Evolutionary conservation across 768 basidiomycete species (phyloP), one percentile per base, ranked within the genome.

Genomic region (Leccinum longicurvipes): DNA sequence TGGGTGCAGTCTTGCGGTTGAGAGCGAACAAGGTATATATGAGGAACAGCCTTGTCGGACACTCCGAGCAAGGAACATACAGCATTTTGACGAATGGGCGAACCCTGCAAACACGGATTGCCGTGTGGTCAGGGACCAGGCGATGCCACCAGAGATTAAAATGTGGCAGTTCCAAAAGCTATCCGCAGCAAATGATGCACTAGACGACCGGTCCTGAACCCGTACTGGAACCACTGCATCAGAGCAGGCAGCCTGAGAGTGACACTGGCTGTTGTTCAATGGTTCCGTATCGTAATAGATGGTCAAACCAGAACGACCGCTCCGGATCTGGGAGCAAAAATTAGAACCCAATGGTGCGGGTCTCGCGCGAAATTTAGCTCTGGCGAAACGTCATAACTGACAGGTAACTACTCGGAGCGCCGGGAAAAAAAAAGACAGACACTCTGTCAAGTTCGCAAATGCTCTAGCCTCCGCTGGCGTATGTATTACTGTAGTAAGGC

Each of bases 21-120:
- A 19, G 23, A 27, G 25, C 29, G 19, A 41, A 41, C 39, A 47
- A 46, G 42, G 57, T 68, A 67, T 67, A 67, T 61, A 67, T 51
- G 55, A 58, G 36, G 57, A 44, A 63, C 55, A 58, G 56, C 56
- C 57, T 48, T 17, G n/a, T n/a, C n/a, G 56, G 28, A 21, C 21
- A 50, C 6, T 49, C 31, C 42, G 15, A 44, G 36, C 28, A 45
- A 39, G 34, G 14, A 36, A 17, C 31, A 42, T 32, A 47, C 45
- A 44, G 24, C 50, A 48, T 55, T 34, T 45, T 58, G 61, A 48
- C 53, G 50, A 23, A 25, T 50, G 51, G 47, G 51, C 47, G 23
- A 39, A 21, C 25, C 54, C 27, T 44, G 29, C 29, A 23, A 55
- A 54, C 48, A 24, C 17, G 48, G 23, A 49, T 54, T 63, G 65